phyloP scores from a whole-genome alignment of 2,329 filamentous ascomycete species.

The Penicillium sp. region DNA sequence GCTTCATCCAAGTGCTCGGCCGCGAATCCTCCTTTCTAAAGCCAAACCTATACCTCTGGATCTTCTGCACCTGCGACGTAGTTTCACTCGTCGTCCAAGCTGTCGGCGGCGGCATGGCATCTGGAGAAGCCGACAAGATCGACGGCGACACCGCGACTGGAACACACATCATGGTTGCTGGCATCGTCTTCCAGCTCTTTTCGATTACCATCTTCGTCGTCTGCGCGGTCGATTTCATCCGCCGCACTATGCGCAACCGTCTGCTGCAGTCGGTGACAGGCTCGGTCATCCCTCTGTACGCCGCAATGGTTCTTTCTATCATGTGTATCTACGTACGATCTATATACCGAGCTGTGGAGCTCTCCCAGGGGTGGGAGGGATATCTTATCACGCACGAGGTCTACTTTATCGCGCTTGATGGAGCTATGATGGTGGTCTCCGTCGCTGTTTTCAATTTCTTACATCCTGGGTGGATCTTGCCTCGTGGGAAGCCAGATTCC shows the following conservation, averaged over 20 bases:
- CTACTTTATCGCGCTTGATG: conserved; percentile 46
- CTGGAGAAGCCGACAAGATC: conserved; percentile 36
- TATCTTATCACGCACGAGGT: conserved; percentile 45
- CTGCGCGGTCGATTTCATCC: conserved; percentile 43
- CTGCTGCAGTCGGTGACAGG: conserved; percentile 22
- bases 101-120: conserved; percentile 47
- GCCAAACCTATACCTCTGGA: conserved; percentile 40
- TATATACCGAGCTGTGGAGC: conserved; percentile 45
- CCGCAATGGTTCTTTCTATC: conserved; percentile 37
- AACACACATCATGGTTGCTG: conserved; percentile 45
- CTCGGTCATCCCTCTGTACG: conserved; percentile 27
- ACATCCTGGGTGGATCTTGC: conserved; percentile 39
- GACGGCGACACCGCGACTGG: conserved; percentile 42
- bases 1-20: conserved; percentile 41
- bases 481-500: conserved; percentile 12
- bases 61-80: conserved; percentile 48
- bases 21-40: conserved; percentile 37
- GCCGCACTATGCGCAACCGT: conserved; percentile 25
- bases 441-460: conserved; percentile 40
- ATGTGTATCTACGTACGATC: conserved; percentile 36
- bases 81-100: conserved; percentile 50
- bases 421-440: conserved; percentile 42
- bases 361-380: conserved; percentile 44
- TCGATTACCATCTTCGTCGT: conserved; percentile 47
- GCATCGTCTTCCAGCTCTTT: conserved; percentile 52